Evolutionary conservation across 164 flowering plant species (phyloP).

Genomic region (Euptelea pleiosperma): DNA sequence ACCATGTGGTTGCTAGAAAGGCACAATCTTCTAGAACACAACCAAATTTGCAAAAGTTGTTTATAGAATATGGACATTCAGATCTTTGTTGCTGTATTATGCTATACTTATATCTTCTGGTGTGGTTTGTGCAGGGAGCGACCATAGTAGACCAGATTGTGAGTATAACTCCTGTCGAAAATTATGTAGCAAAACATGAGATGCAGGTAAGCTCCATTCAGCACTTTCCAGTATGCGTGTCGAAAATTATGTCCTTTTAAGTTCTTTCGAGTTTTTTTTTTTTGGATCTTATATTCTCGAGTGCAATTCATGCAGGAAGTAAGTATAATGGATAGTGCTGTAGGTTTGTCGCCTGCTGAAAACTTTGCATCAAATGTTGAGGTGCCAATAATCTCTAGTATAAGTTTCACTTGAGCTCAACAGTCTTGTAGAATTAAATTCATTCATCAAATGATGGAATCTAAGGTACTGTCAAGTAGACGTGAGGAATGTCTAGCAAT

Average conservation of each 20-base stretch:
- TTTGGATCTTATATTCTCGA: conserved; percentile 1
- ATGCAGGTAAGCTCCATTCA: conserved; percentile 26
- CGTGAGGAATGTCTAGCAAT: no score
- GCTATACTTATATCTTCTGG: no score
- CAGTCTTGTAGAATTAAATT: background rate
- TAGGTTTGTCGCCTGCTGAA: conserved; percentile 30
- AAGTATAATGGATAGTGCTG: conserved; percentile 32
- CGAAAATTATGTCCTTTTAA: background rate
- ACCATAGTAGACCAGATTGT: conserved; percentile 87
- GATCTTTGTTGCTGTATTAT: no score
- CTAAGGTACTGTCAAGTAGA: no score
- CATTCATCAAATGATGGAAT: background rate
- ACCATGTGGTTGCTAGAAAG: no score
- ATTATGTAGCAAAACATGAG: conserved; percentile 55
- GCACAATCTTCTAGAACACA: no score
- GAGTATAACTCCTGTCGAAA: conserved; percentile 59
- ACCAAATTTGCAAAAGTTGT: no score
- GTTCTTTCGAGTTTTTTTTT: no score
- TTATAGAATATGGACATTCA: no score
- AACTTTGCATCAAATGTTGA: conserved; percentile 30
- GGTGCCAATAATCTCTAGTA: conserved; percentile 35
- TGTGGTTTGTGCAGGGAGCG: conserved; percentile 81
- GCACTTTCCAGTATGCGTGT: no score
- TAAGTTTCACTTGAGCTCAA: background rate
- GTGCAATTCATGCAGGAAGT: conserved; percentile 49